Conservation (phyloP, 192 early-diverging fungal species). For the Podila horticola region DNA sequence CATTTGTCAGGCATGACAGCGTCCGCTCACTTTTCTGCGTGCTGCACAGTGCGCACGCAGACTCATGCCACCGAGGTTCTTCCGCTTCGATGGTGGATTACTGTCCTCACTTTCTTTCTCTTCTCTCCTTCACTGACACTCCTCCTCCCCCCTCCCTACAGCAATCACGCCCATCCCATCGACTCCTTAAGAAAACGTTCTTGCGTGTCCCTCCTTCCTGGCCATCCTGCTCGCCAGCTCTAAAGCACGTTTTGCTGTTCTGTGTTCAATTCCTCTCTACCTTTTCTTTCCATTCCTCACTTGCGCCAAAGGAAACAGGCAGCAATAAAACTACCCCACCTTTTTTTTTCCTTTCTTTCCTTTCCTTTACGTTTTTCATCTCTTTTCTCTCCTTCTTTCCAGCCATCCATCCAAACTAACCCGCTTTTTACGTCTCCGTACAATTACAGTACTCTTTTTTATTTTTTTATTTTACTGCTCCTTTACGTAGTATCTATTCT, state of each 20-base stretch:
- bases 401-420: not conserved
- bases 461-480: not conserved
- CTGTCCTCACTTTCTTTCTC: not conserved
- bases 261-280: not conserved
- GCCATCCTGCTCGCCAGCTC: too few relatives aligned
- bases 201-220: too few relatives aligned
- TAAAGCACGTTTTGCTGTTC: too few relatives aligned
- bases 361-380: not conserved
- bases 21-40: not conserved
- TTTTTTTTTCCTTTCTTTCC: not conserved
- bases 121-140: not conserved
- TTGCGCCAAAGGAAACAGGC: not conserved
- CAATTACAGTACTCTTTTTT: not conserved
- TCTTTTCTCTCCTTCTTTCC: not conserved
- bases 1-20: not conserved
- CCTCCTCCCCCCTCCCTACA: too few relatives aligned
- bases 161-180: too few relatives aligned
- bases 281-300: not conserved
- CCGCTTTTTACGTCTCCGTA: not conserved
- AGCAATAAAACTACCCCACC: not conserved
- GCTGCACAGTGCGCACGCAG: not conserved
- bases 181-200: too few relatives aligned
- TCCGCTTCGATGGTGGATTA: too few relatives aligned
- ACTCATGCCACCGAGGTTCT: not conserved
- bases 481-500: not conserved